phyloP scores from a whole-genome alignment of 345 rosid genomes.

The Dipteronia sinensis region DNA sequence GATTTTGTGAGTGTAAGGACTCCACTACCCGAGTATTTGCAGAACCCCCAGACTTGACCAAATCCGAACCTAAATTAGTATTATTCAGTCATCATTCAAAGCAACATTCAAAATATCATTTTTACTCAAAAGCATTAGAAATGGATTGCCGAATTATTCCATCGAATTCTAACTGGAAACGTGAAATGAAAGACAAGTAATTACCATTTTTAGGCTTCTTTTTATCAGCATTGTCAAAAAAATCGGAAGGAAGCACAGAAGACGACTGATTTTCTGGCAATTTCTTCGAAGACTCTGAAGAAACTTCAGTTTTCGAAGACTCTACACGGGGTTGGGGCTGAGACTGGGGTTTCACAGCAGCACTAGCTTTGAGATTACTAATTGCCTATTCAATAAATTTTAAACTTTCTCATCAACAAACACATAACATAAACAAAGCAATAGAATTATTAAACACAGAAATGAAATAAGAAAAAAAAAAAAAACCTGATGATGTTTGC shows the following conservation, averaged over 20 bases:
- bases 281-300: constrained; percentile 23
- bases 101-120: background rate
- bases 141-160: too few relatives aligned
- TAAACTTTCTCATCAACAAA: background rate
- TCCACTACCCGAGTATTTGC: constrained; percentile 15
- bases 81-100: background rate
- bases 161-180: too few relatives aligned
- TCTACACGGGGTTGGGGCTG: constrained; percentile 9
- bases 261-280: constrained; percentile 27
- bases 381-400: constrained; percentile 44
- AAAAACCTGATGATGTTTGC: constrained; percentile 81
- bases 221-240: constrained; percentile 42
- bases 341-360: constrained; percentile 28
- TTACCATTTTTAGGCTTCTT: constrained; percentile 40
- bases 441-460: background rate
- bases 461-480: background rate
- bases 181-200: background rate
- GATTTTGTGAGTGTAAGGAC: constrained; percentile 19
- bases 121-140: too few relatives aligned
- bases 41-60: constrained; percentile 12
- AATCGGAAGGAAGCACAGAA: constrained; percentile 49
- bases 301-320: constrained; percentile 22
- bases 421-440: background rate
- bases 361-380: constrained; percentile 45
- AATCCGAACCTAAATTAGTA: background rate